Evolutionary conservation across 495 filamentous ascomycete genomes (phyloP).

Genomic region (Hyphodiscus hymeniophilus): DNA sequence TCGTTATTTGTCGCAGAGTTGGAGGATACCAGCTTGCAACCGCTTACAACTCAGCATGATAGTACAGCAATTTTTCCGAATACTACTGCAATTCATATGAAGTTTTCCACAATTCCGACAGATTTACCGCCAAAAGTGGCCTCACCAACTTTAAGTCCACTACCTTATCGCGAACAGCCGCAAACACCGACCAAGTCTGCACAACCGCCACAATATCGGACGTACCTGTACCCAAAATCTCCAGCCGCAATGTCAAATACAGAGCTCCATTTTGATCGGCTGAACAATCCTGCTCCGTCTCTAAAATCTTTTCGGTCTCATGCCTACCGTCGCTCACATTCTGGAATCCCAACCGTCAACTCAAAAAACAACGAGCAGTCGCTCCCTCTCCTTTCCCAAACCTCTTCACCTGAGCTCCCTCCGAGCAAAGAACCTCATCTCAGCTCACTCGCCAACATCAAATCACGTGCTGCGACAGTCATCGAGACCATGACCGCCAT

Average conservation of each 20-base stretch:
- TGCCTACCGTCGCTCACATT: not conserved
- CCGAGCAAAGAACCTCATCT: not conserved
- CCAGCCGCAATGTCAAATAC: too few species aligned
- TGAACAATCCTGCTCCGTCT: not conserved
- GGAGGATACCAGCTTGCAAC: constrained; percentile 16
- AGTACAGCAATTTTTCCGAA: not conserved
- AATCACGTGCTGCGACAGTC: constrained; percentile 12
- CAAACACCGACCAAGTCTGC: not conserved
- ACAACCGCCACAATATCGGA: not conserved
- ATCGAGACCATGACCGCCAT: constrained; percentile 19
- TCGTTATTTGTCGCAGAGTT: constrained; percentile 15
- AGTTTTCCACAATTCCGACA: not conserved
- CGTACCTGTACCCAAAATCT: not conserved
- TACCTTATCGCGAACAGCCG: not conserved
- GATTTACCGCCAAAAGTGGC: not conserved
- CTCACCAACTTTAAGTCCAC: not conserved
- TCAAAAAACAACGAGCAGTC: not conserved
- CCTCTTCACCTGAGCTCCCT: not conserved
- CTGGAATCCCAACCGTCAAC: not conserved
- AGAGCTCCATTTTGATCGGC: too few species aligned
- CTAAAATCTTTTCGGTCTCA: not conserved
- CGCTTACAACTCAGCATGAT: not conserved
- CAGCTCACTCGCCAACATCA: not conserved
- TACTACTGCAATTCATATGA: not conserved
- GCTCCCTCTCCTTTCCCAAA: not conserved